Conservation (phyloP, 768 basidiomycete genomes). For the Leccinum barrowsii region DNA sequence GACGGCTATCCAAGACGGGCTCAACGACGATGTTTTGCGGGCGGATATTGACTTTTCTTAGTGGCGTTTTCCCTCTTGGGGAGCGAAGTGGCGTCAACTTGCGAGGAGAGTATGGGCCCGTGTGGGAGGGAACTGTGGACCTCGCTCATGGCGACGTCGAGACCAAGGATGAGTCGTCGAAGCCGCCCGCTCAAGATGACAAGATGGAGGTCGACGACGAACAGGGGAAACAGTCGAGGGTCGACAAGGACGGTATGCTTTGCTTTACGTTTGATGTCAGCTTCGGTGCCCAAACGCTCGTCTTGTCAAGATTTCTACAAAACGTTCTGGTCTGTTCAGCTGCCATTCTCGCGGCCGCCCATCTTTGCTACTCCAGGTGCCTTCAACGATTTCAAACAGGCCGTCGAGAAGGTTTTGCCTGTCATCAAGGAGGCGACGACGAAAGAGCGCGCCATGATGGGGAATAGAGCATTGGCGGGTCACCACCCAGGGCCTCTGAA, state of each 20-base stretch:
- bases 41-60: constrained; percentile 83
- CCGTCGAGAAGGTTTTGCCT: constrained; percentile 69
- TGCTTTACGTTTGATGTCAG: background rate
- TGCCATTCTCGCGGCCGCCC: constrained; percentile 78
- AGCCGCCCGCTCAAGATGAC: constrained; percentile 36
- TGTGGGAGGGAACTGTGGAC: constrained; percentile 65
- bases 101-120: constrained; percentile 79
- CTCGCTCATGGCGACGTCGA: constrained; percentile 33
- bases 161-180: constrained; percentile 29
- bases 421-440: constrained; percentile 84
- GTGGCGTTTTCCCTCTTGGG: constrained; percentile 80
- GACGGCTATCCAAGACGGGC: constrained; percentile 83
- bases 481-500: constrained; percentile 41
- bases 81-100: constrained; percentile 91
- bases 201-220: constrained; percentile 64
- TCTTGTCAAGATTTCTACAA: constrained; percentile 65
- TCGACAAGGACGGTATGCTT: constrained; percentile 62
- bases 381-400: constrained; percentile 64
- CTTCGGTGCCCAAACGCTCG: constrained; percentile 1
- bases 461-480: constrained; percentile 50
- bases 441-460: constrained; percentile 87
- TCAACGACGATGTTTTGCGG: constrained; percentile 86
- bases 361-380: constrained; percentile 55
- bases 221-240: constrained; percentile 33
- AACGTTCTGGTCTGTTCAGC: constrained; percentile 87